A percentile compares a stretch with the other conserved stretches of the same genome.
These are phyloP conservation scores for Chrysoporthe puriensis DNA, from an alignment of 2,329 filamentous ascomycete species.

Conservation along the genomic window DNA sequence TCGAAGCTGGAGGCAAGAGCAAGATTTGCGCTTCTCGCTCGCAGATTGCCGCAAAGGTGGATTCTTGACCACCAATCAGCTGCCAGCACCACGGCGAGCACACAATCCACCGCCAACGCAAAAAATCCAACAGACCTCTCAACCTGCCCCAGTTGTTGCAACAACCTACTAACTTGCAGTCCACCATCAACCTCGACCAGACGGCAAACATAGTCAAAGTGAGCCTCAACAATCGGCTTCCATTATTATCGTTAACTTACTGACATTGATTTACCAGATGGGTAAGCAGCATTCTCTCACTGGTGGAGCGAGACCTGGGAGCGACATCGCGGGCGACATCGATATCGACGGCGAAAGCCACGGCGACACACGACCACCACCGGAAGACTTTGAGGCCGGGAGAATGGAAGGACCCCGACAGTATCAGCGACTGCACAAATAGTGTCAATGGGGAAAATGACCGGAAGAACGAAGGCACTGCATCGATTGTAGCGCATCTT, in stretches of 20 bases:
- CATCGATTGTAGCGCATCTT: neutral
- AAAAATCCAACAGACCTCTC: slow-evolving; percentile 26
- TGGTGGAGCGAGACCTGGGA: slow-evolving; percentile 23
- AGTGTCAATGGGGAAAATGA: neutral
- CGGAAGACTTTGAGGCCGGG: neutral
- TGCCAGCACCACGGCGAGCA: slow-evolving; percentile 15
- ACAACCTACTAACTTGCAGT: slow-evolving; percentile 16
- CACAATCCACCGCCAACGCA: slow-evolving; percentile 18
- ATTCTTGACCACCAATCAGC: slow-evolving; percentile 18
- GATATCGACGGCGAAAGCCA: slow-evolving; percentile 18
- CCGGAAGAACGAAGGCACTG: neutral
- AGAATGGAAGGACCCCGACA: neutral
- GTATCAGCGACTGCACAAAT: neutral
- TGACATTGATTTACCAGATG: slow-evolving; percentile 55
- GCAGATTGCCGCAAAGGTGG: slow-evolving; percentile 26
- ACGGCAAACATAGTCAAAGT: slow-evolving; percentile 38
- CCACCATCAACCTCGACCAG: slow-evolving; percentile 33
- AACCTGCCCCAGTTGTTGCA: slow-evolving; percentile 18
- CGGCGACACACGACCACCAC: slow-evolving; percentile 2
- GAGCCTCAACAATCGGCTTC: slow-evolving; percentile 16
- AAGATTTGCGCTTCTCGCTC: slow-evolving; percentile 7
- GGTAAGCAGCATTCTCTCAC: slow-evolving; percentile 53
- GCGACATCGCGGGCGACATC: slow-evolving; percentile 21
- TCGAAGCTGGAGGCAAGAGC: neutral
- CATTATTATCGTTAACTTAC: slow-evolving; percentile 32